phyloP scores from a whole-genome alignment of 1,139 yeast species.

The Geotrichum siamense region DNA sequence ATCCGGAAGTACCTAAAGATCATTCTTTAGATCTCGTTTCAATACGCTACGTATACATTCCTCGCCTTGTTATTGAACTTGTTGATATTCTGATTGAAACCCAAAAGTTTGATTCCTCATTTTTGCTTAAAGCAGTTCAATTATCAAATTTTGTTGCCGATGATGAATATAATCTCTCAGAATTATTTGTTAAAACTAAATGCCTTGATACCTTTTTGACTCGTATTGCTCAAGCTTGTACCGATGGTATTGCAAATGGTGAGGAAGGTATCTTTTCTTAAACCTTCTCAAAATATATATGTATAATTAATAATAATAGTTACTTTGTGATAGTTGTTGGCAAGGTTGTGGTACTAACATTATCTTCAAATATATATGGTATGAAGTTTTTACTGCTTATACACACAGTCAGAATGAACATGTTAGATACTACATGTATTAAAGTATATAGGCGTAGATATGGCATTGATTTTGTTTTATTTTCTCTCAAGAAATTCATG shows the following conservation, averaged over 20 bases:
- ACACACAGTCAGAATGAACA: too few species aligned
- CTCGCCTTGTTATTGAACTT: slow-evolving; percentile 59
- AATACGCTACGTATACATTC: slow-evolving; percentile 64
- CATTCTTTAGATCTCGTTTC: slow-evolving; percentile 17
- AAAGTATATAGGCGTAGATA: too few species aligned
- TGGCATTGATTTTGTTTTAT: too few species aligned
- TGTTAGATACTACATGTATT: too few species aligned
- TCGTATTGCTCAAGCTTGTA: slow-evolving; percentile 51
- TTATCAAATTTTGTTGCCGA: slow-evolving; percentile 51
- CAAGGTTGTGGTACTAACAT: too few species aligned
- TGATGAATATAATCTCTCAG: slow-evolving; percentile 43
- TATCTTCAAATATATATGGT: too few species aligned
- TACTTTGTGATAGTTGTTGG: too few species aligned
- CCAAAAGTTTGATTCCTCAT: slow-evolving; percentile 32
- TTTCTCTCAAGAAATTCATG: too few species aligned
- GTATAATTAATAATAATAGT: too few species aligned
- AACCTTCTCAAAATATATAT: too few species aligned
- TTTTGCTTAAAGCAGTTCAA: slow-evolving; percentile 48
- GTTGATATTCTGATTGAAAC: slow-evolving; percentile 46
- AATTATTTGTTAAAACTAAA: slow-evolving; percentile 54
- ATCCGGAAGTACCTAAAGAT: slow-evolving; percentile 11
- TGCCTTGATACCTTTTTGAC: slow-evolving; percentile 55
- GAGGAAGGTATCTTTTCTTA: slow-evolving; percentile 28
- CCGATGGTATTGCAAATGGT: slow-evolving; percentile 39
- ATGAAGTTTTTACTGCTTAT: too few species aligned